Percentiles rank a stretch among this genome's conserved stretches.
Conservation (phyloP, 345 rosid species). For the Eutrema heterophyllum region DNA sequence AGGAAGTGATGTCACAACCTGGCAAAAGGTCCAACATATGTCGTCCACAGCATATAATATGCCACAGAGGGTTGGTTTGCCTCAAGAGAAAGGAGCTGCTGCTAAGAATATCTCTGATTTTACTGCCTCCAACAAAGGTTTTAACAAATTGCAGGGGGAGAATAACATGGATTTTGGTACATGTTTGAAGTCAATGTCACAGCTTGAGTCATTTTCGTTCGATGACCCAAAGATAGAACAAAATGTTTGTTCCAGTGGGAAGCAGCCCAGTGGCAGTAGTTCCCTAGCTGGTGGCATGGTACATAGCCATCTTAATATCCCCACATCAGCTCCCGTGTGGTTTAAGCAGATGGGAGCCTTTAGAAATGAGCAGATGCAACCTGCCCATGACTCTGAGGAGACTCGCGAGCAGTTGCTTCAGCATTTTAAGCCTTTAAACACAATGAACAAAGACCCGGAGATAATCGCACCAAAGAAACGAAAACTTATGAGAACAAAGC, state of each 20-base stretch:
- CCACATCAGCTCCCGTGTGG: neutral
- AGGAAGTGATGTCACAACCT: neutral
- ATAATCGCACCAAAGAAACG: conserved; percentile 46
- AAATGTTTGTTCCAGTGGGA: neutral
- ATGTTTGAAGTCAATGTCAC: conserved; percentile 25
- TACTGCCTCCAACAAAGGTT: conserved; percentile 11
- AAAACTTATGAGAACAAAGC: conserved; percentile 38
- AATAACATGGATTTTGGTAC: conserved; percentile 27
- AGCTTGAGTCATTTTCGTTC: conserved; percentile 19
- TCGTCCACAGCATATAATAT: neutral
- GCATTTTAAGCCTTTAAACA: neutral
- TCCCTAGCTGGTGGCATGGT: neutral
- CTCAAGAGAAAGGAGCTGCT: conserved; percentile 6
- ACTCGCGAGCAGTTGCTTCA: neutral
- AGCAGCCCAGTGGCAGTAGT: neutral
- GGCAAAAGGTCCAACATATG: neutral
- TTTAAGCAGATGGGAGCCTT: conserved; percentile 7
- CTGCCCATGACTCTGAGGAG: conserved; percentile 1
- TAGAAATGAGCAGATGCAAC: conserved; percentile 2
- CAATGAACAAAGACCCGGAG: conserved; percentile 12
- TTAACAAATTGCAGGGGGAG: conserved; percentile 35
- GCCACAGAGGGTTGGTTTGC: conserved; percentile 13
- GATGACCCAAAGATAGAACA: conserved; percentile 29
- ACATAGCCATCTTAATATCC: neutral
- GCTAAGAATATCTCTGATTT: neutral